A percentile compares a stretch with the other conserved stretches of the same genome.
Conservation (phyloP, 176 grass and related monocot genomes). For the Rhynchospora tenuis region DNA sequence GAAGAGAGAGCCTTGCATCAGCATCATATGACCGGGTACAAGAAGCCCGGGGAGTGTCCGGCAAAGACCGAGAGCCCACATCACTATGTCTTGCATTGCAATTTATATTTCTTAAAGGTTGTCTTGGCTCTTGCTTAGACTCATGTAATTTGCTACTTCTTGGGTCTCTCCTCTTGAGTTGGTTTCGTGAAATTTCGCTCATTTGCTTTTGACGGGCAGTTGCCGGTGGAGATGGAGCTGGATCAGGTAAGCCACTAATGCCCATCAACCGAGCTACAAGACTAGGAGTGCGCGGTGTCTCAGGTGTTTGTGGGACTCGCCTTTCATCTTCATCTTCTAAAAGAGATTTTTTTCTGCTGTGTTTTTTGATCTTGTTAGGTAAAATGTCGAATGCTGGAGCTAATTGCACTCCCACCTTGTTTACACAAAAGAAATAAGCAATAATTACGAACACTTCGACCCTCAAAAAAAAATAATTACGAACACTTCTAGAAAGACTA, state of each 20-base stretch:
- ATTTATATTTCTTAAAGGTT: conserved; percentile 59
- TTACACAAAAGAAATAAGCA: neutral
- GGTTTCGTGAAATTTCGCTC: neutral
- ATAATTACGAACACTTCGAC: neutral
- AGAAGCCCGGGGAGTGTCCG: conserved; percentile 59
- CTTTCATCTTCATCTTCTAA: conserved; percentile 18
- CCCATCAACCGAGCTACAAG: conserved; percentile 81
- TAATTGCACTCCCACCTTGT: conserved; percentile 49
- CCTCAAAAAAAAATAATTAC: too few species aligned
- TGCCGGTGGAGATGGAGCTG: conserved; percentile 24
- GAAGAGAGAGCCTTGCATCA: conserved; percentile 46
- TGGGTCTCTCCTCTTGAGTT: conserved; percentile 18
- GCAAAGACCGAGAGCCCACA: conserved; percentile 35
- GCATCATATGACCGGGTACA: conserved; percentile 38
- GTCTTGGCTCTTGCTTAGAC: conserved; percentile 34
- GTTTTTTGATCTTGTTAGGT: neutral
- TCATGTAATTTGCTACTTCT: conserved; percentile 48
- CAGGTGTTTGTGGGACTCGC: conserved; percentile 42
- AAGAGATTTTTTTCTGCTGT: neutral
- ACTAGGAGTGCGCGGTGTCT: conserved; percentile 70
- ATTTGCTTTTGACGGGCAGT: neutral
- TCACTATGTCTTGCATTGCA: conserved; percentile 36
- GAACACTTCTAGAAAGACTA: neutral
- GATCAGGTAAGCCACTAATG: conserved; percentile 59
- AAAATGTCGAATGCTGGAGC: conserved; percentile 39